Base-by-base conservation (phyloP, 371 early-diverging fungal genomes). In the Dichotomocladium elegans region DNA sequence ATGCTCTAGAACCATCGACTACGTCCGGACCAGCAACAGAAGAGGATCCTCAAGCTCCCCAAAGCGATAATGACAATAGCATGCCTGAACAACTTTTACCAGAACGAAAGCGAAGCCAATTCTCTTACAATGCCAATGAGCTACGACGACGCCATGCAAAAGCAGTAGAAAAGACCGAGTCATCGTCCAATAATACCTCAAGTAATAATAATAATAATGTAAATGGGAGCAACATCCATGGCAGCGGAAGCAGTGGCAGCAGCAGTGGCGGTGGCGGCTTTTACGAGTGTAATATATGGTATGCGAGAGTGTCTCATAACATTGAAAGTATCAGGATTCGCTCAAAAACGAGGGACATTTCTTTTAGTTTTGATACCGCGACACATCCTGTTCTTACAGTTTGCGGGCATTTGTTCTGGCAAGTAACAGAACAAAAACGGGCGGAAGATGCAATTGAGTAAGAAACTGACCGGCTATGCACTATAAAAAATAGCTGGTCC, bases 351-450 rank as follows among this genome's bases (percentile, higher is more conserved):
- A 17, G 4, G 3, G 17, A n/a, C 35, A 17, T 7, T 37, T 21
- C 21, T 37, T 60, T 37, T 53, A 77, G 89, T 53, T 86, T 89
- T 60, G 89, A 89, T 54, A 80, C 85, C 3, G 83, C 87, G 11
- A 71, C 72, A 10, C 71, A 82, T n/a, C 88, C 88, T 7, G 89
- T 89, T 8, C 57, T 89, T 41, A 89, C 89, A 10, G 48, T 86
- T 19, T 89, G 89, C 59, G 89, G 89, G 1, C 89, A 89, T 59
- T 60, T 89, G 55, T 89, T 80, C 55, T 89, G 88, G 81, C 77
- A 72, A 41, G 24, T 2, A n/a, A 19, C 14, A n/a, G n/a, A n/a
- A n/a, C n/a, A n/a, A n/a, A n/a, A n/a, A n/a, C n/a, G n/a, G n/a
- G n/a, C n/a, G n/a, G n/a, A n/a, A 21, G 6, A 37, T 37, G 37